A percentile compares a stretch with the other conserved stretches of the same genome.
These are phyloP conservation scores for Echeveria elegans DNA, from an alignment of 164 flowering plant species.

Conservation along the genomic window DNA sequence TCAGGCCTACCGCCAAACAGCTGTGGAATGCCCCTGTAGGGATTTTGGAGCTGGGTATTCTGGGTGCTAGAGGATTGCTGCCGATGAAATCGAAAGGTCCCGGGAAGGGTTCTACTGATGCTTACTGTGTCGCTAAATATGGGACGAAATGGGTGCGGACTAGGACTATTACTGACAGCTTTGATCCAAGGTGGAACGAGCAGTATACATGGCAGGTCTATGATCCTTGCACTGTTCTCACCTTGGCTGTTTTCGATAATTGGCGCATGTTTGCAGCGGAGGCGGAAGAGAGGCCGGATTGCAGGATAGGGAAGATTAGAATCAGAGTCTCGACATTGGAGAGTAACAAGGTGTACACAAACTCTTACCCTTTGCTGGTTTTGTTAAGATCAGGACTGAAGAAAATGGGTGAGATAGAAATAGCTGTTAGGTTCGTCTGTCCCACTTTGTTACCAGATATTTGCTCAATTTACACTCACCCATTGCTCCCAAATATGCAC, in stretches of 20 bases:
- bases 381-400: slow-evolving; percentile 53
- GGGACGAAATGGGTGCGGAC: slow-evolving; percentile 98
- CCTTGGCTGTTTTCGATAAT: slow-evolving; percentile 89
- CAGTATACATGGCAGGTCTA: slow-evolving; percentile 99
- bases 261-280: slow-evolving; percentile 67
- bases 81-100: slow-evolving; percentile 75
- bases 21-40: slow-evolving; percentile 90
- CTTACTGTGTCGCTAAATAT: slow-evolving; percentile 96
- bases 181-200: slow-evolving; percentile 98
- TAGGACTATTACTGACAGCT: slow-evolving; percentile 63
- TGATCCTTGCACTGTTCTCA: slow-evolving; percentile 88
- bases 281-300: slow-evolving; percentile 56
- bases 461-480: slow-evolving; percentile 66
- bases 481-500: slow-evolving; percentile 84
- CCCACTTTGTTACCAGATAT: slow-evolving; percentile 69
- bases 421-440: slow-evolving; percentile 78
- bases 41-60: slow-evolving; percentile 84
- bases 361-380: slow-evolving; percentile 71
- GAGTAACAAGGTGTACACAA: slow-evolving; percentile 75
- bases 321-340: slow-evolving; percentile 84
- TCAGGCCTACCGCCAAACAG: slow-evolving; percentile 85
- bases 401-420: slow-evolving; percentile 95
- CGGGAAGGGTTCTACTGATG: slow-evolving; percentile 85
- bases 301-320: slow-evolving; percentile 69
- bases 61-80: slow-evolving; percentile 75